These are phyloP conservation scores for Saccharomycopsis oosterbeekiorum DNA, from an alignment of 805 yeast species.

Conservation along the genomic window DNA sequence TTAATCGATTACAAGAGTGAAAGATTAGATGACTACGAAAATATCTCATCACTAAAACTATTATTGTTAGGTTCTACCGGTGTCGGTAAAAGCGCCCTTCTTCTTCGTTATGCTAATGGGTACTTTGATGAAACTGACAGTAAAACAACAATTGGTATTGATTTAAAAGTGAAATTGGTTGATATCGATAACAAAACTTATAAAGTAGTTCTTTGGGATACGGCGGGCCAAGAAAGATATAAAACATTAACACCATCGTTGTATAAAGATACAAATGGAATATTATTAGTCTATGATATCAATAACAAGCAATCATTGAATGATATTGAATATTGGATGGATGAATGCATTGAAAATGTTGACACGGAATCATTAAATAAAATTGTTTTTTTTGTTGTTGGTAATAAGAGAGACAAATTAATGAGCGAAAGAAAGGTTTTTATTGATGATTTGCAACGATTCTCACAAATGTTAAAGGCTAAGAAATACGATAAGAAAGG, in stretches of 20 bases:
- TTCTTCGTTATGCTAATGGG: slow-evolving; percentile 31
- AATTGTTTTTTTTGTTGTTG: slow-evolving; percentile 34
- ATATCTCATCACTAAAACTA: slow-evolving; percentile 23
- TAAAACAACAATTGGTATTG: slow-evolving; percentile 38
- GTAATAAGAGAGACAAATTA: slow-evolving; percentile 29
- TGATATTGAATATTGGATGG: slow-evolving; percentile 33
- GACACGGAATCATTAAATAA: slow-evolving; percentile 20
- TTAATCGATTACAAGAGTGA: slow-evolving; percentile 15
- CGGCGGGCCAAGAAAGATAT: slow-evolving; percentile 43
- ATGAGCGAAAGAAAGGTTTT: slow-evolving; percentile 30
- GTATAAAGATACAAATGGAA: slow-evolving; percentile 38
- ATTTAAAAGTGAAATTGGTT: slow-evolving; percentile 34
- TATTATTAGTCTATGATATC: slow-evolving; percentile 35
- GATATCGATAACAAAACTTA: slow-evolving; percentile 35
- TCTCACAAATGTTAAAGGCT: slow-evolving; percentile 25
- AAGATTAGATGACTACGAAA: slow-evolving; percentile 13
- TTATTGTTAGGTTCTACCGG: slow-evolving; percentile 37
- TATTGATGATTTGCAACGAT: slow-evolving; percentile 30
- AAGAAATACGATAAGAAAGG: slow-evolving; percentile 21
- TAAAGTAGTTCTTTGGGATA: slow-evolving; percentile 39
- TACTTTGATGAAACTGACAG: slow-evolving; percentile 28
- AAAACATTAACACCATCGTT: slow-evolving; percentile 36
- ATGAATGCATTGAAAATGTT: slow-evolving; percentile 30
- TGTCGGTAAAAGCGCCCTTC: slow-evolving; percentile 40
- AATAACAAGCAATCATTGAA: slow-evolving; percentile 30